phyloP scores from a whole-genome alignment of 179 eudicot genomes.

The Silene vulgaris region DNA sequence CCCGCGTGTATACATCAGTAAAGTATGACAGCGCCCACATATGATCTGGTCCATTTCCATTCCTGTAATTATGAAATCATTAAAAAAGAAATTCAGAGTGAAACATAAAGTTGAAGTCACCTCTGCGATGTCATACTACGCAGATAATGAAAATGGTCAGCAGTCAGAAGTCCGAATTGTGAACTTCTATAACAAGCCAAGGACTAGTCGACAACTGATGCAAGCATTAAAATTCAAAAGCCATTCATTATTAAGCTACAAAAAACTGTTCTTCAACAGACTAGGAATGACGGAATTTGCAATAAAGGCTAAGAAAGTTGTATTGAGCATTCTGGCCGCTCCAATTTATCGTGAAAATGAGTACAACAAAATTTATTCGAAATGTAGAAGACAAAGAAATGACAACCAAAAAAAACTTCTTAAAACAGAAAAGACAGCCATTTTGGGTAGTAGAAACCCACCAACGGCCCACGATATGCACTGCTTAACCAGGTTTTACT shows the following conservation, averaged over 20 bases:
- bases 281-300: too few relatives aligned
- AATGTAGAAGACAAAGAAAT: neutral
- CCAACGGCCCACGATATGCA: neutral
- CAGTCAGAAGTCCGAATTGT: neutral
- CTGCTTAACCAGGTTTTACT: too few relatives aligned
- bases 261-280: too few relatives aligned
- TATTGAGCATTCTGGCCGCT: neutral
- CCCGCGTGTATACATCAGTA: slow-evolving; percentile 71
- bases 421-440: neutral
- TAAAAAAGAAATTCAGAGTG: neutral
- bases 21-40: slow-evolving; percentile 72
- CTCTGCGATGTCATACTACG: neutral
- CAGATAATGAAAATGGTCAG: neutral
- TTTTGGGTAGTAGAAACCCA: neutral
- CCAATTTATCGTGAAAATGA: neutral
- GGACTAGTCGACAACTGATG: neutral
- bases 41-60: slow-evolving; percentile 63
- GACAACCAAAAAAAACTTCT: neutral
- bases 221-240: neutral
- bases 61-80: slow-evolving; percentile 31
- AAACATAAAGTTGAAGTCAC: neutral
- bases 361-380: neutral
- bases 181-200: neutral
- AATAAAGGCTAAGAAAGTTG: neutral
- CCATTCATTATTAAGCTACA: neutral